Conservation (phyloP, 164 flowering plant genomes). For the Magnolia sinica region DNA sequence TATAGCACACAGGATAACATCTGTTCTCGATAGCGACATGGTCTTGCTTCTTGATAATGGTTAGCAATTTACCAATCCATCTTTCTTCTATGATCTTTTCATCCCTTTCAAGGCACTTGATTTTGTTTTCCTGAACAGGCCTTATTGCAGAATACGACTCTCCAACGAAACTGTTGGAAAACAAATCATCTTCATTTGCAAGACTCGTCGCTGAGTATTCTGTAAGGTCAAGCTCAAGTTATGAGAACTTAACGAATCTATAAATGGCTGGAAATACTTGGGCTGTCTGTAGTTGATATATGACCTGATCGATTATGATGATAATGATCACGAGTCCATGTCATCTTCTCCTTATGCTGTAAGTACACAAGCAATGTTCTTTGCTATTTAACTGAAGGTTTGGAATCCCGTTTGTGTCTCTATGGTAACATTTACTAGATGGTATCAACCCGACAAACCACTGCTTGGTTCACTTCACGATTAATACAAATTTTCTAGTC, state of each 20-base stretch:
- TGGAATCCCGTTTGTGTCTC: background rate
- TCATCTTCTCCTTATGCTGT: background rate
- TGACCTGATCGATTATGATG: no score
- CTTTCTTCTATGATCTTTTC: background rate
- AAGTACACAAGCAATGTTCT: background rate
- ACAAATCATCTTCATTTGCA: constrained; percentile 61
- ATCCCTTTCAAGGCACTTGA: background rate
- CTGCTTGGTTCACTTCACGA: no score
- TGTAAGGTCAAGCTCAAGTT: constrained; percentile 42
- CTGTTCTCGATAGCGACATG: constrained; percentile 75
- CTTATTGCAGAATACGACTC: constrained; percentile 56
- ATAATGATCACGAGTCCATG: background rate
- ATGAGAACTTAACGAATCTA: constrained; percentile 7
- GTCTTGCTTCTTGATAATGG: constrained; percentile 72
- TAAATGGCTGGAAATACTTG: background rate
- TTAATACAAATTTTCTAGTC: no score
- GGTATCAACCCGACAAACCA: background rate
- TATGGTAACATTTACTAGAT: no score
- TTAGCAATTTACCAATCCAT: constrained; percentile 13
- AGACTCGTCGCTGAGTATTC: constrained; percentile 74
- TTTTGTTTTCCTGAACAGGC: constrained; percentile 36
- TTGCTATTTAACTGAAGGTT: no score
- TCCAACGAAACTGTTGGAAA: constrained; percentile 50
- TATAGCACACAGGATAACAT: constrained; percentile 75
- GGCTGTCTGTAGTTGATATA: background rate